These are phyloP conservation scores for Pseudocercospora fuligena DNA, from an alignment of 2,329 filamentous ascomycete species.

Conservation along the genomic window DNA sequence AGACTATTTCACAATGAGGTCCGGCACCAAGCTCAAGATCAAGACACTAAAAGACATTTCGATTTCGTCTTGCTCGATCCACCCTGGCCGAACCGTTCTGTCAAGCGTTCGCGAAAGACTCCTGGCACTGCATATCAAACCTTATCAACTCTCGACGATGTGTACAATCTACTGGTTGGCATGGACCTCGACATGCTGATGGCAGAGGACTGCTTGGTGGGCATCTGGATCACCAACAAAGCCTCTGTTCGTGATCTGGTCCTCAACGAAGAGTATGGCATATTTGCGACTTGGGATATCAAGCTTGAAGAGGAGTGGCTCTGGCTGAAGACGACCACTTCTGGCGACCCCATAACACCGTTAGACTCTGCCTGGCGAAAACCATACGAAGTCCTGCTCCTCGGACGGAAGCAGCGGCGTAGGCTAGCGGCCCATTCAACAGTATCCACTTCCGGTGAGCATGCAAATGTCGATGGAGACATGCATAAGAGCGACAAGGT, in stretches of 20 bases:
- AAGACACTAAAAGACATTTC: constrained; percentile 58
- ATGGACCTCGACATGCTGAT: constrained; percentile 61
- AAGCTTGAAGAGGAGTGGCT: constrained; percentile 72
- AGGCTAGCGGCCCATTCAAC: background rate
- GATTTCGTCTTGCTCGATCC: constrained; percentile 75
- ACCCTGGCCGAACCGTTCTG: constrained; percentile 81
- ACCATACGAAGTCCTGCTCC: constrained; percentile 75
- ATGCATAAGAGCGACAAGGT: background rate
- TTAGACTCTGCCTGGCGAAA: constrained; percentile 69
- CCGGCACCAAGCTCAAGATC: constrained; percentile 41
- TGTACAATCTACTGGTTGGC: constrained; percentile 46
- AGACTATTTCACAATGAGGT: constrained; percentile 46
- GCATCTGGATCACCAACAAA: constrained; percentile 80
- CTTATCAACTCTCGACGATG: constrained; percentile 50
- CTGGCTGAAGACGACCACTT: constrained; percentile 74
- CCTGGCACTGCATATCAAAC: constrained; percentile 40
- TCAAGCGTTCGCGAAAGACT: constrained; percentile 60
- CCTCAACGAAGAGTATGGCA: constrained; percentile 56
- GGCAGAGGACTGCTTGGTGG: constrained; percentile 62
- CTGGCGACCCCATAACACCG: constrained; percentile 67
- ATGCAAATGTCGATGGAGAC: background rate
- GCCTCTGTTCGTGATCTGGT: constrained; percentile 59
- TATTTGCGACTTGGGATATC: constrained; percentile 72
- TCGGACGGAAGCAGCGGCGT: constrained; percentile 52
- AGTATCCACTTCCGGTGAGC: background rate